A percentile compares a stretch with the other conserved stretches of the same genome.
Conservation (phyloP, 1,139 yeast species). For the Hansenula sp. region DNA sequence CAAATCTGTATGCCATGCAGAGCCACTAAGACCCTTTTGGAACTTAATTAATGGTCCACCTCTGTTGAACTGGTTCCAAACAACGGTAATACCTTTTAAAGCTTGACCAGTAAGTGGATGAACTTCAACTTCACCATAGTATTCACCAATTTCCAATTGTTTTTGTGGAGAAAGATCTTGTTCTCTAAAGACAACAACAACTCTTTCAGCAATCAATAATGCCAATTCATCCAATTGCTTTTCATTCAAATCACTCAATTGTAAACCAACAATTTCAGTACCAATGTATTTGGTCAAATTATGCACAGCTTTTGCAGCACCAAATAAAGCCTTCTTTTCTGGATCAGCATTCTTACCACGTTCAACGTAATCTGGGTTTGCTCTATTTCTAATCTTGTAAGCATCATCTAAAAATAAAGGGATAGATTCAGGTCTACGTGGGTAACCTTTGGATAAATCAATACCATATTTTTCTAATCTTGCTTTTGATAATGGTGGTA, state of each 20-base stretch:
- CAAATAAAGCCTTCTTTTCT: conserved; percentile 47
- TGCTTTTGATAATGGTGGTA: conserved; percentile 35
- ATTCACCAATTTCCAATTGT: conserved; percentile 41
- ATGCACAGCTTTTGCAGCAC: conserved; percentile 48
- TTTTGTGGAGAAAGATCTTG: conserved; percentile 44
- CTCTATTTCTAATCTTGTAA: conserved; percentile 36
- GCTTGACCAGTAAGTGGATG: conserved; percentile 45
- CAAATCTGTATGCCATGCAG: conserved; percentile 43
- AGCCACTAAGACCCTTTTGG: conserved; percentile 10
- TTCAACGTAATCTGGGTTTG: conserved; percentile 36
- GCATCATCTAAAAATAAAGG: conserved; percentile 57
- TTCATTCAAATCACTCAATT: conserved; percentile 44
- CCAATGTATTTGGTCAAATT: conserved; percentile 47
- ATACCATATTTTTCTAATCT: conserved; percentile 36
- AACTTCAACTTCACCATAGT: conserved; percentile 43
- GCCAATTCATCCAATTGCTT: conserved; percentile 54
- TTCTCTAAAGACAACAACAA: conserved; percentile 44
- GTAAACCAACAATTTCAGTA: conserved; percentile 53
- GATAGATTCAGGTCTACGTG: conserved; percentile 34
- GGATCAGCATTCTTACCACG: conserved; percentile 48
- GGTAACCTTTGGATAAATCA: conserved; percentile 42
- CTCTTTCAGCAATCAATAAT: conserved; percentile 44
- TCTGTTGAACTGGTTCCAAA: conserved; percentile 44
- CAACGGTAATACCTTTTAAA: conserved; percentile 40
- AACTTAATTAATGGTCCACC: conserved; percentile 8